Base-by-base conservation (phyloP, 805 yeast species). In the Cyberlindnera sargentensis region DNA sequence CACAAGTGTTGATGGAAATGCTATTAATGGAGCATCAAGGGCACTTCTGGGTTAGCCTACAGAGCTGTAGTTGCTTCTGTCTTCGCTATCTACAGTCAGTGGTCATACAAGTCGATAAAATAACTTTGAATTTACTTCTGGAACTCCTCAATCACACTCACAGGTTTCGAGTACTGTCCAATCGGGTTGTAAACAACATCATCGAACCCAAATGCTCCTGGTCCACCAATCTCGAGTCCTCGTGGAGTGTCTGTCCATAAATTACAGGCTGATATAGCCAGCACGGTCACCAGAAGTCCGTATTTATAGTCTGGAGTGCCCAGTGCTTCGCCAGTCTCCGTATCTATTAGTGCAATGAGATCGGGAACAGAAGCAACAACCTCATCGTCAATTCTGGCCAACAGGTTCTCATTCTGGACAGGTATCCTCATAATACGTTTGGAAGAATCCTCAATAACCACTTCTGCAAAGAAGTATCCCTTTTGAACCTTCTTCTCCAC, bases 231-330 rank as follows among this genome's bases (percentile, higher is more conserved):
- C 29, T 55, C 56, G 8, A 72, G 26, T 0, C 67, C 76, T 35
- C 51, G 60, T 35, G 58, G 56, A 2, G 68, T 43, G 10, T 46
- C 47, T 7, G 57, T 55, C 59, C 59, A 60, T 29, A 58, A 58
- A 7, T 65, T 59, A 69, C 74, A 67, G 45, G 58, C 53, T 3
- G 58, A 48, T 31, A 55, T 49, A 4, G 56, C 71, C 6, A 72
- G 42, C 2, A 72, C 75, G 52, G 61, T 57, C 9, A 71, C 76
- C 24, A 63, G 43, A 36, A 72, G 46, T 1, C 76, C 76, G 50
- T 71, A 71, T 39, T 72, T 56, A 52, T 70, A 72, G 37, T 72
- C 76, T 11, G 72, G 73, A 3, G 74, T 71, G 5, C 76, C 76
- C 9, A 71, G 63, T n/a, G 75, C 75, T 46, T 68, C 73, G 29